phyloP scores from a whole-genome alignment of 495 filamentous ascomycete genomes.

The Beverwykella pulmonaria region DNA sequence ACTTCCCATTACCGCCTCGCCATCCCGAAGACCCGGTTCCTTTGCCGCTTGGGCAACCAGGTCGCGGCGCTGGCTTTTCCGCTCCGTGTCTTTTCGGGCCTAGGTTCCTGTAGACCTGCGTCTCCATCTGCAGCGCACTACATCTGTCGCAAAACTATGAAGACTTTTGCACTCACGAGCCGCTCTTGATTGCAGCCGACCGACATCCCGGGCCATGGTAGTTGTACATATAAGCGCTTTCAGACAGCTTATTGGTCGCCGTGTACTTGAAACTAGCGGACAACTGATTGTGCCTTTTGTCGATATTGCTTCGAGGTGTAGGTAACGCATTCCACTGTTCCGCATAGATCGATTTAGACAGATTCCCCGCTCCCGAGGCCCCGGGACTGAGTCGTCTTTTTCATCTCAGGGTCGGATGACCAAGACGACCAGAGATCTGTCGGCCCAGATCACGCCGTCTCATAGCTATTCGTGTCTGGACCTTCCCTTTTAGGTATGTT shows the following conservation, averaged over 20 bases:
- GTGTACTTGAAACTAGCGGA: not conserved
- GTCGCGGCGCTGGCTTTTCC: not conserved
- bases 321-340: not conserved
- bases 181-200: not conserved
- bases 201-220: not conserved
- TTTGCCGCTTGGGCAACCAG: not conserved
- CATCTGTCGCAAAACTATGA: not conserved
- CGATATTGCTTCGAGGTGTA: not conserved
- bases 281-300: not conserved
- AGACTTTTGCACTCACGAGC: not conserved
- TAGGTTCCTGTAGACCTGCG: not conserved
- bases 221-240: not conserved
- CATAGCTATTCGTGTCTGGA: no score
- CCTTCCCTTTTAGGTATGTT: no score
- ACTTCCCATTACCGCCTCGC: not conserved
- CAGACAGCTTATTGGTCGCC: not conserved
- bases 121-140: not conserved
- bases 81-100: not conserved
- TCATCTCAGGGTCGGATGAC: no score
- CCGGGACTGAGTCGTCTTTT: no score
- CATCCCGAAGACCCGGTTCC: not conserved
- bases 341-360: not conserved
- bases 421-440: no score
- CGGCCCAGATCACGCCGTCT: no score
- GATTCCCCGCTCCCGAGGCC: no score